phyloP scores from a whole-genome alignment of 306 rosid genomes.

The Quercus mongolica region DNA sequence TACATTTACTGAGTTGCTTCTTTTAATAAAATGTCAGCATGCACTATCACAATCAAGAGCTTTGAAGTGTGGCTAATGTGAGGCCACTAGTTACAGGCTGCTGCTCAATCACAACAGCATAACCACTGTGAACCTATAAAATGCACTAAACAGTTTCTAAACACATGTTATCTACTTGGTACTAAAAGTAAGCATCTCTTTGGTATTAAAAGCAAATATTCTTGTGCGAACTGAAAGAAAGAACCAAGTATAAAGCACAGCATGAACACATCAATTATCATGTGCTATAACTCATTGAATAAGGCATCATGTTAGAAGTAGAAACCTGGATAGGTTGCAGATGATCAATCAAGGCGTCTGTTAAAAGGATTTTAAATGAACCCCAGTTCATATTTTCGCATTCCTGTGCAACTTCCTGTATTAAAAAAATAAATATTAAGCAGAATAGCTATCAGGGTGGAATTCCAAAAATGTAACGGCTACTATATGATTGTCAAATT shows the following conservation, averaged over 20 bases:
- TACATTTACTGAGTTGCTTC: too few species aligned
- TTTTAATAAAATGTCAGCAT: too few species aligned
- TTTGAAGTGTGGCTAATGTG: too few species aligned
- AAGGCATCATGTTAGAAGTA: slow-evolving; percentile 9
- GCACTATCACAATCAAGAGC: too few species aligned
- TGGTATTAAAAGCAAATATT: background rate
- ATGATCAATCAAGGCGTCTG: slow-evolving; percentile 79
- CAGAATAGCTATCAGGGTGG: background rate
- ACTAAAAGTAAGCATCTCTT: too few species aligned
- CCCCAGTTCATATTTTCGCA: slow-evolving; percentile 94
- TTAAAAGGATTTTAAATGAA: slow-evolving; percentile 62
- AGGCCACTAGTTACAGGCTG: too few species aligned
- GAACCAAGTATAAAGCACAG: slow-evolving; percentile 9
- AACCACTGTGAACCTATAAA: too few species aligned
- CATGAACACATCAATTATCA: slow-evolving; percentile 7
- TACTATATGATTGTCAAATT: background rate
- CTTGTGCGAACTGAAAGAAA: background rate
- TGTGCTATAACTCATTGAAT: slow-evolving; percentile 12
- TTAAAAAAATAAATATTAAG: background rate
- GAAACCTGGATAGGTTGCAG: slow-evolving; percentile 89
- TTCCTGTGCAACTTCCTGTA: slow-evolving; percentile 77
- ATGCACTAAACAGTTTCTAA: too few species aligned
- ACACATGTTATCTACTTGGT: too few species aligned
- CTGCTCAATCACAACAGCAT: too few species aligned
- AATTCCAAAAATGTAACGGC: slow-evolving; percentile 1